Conservation (phyloP, 2,329 filamentous ascomycete genomes). For the Metarhizium robertsii region DNA sequence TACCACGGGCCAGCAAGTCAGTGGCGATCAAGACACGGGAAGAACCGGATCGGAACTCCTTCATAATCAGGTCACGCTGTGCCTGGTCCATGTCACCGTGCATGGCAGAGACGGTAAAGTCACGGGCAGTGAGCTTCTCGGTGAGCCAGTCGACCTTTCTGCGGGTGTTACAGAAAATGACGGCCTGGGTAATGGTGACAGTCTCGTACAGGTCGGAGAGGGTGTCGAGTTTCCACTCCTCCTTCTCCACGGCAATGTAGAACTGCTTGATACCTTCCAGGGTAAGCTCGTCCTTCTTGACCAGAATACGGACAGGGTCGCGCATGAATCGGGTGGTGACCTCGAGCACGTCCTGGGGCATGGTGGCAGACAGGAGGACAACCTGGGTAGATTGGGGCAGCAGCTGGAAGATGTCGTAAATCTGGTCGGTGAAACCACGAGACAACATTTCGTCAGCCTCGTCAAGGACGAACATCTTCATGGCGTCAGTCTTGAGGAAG, state of each 20-base stretch:
- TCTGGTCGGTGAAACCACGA: slow-evolving; percentile 99
- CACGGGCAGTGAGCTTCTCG: slow-evolving; percentile 95
- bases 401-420: slow-evolving; percentile 99
- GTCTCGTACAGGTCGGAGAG: slow-evolving; percentile 99
- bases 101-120: slow-evolving; percentile 99
- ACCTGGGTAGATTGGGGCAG: slow-evolving; percentile 97
- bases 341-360: slow-evolving; percentile 98
- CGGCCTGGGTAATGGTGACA: slow-evolving; percentile 97
- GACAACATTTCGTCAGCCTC: slow-evolving; percentile 99
- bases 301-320: slow-evolving; percentile 95
- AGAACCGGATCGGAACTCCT: slow-evolving; percentile 98
- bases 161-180: slow-evolving; percentile 99
- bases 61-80: slow-evolving; percentile 99
- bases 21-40: slow-evolving; percentile 98
- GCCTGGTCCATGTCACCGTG: slow-evolving; percentile 98
- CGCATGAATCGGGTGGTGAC: slow-evolving; percentile 99
- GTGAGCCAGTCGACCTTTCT: slow-evolving; percentile 99
- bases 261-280: slow-evolving; percentile 99
- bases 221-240: slow-evolving; percentile 99
- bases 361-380: slow-evolving; percentile 93
- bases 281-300: slow-evolving; percentile 99
- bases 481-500: slow-evolving; percentile 90
- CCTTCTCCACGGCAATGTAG: slow-evolving; percentile 99
- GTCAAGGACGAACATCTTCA: slow-evolving; percentile 99
- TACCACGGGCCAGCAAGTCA: slow-evolving; percentile 96